A percentile compares a stretch with the other conserved stretches of the same genome.
Conservation (phyloP, 176 grass and related monocot species). For the Carex kokanica region DNA sequence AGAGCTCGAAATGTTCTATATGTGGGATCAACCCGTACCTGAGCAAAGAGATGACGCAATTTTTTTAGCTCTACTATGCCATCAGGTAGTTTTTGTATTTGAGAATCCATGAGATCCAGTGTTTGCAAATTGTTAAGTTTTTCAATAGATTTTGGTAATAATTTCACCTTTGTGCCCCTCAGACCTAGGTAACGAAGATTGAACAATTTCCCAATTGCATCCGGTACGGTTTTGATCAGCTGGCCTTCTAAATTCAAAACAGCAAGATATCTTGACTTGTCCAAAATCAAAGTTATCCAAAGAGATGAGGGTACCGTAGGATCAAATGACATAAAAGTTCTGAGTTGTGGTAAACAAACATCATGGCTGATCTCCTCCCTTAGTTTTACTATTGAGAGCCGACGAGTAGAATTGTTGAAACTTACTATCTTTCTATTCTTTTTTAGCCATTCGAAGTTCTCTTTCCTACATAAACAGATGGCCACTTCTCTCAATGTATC, state of each 20-base stretch:
- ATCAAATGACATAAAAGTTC: neutral
- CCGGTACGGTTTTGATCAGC: neutral
- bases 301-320: neutral
- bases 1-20: neutral
- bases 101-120: neutral
- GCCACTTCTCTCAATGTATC: constrained; percentile 21
- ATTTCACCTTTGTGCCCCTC: neutral
- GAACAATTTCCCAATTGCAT: constrained; percentile 27
- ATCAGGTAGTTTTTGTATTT: constrained; percentile 8
- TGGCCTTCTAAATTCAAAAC: constrained; percentile 24
- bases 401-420: neutral
- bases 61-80: constrained; percentile 10
- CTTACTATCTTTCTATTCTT: neutral
- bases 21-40: too few relatives aligned
- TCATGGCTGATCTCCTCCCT: neutral
- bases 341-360: neutral
- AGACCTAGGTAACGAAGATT: constrained; percentile 33
- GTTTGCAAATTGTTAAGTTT: constrained; percentile 32
- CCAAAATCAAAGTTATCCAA: neutral
- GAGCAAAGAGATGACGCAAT: constrained; percentile 21
- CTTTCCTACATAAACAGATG: neutral
- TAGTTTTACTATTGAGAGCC: constrained; percentile 16
- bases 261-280: neutral
- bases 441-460: constrained; percentile 25
- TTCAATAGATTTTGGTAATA: constrained; percentile 1